A percentile compares a stretch with the other conserved stretches of the same genome.
Evolutionary conservation across 2,329 filamentous ascomycete species (phyloP).

Genomic region (Colletotrichum sp.): DNA sequence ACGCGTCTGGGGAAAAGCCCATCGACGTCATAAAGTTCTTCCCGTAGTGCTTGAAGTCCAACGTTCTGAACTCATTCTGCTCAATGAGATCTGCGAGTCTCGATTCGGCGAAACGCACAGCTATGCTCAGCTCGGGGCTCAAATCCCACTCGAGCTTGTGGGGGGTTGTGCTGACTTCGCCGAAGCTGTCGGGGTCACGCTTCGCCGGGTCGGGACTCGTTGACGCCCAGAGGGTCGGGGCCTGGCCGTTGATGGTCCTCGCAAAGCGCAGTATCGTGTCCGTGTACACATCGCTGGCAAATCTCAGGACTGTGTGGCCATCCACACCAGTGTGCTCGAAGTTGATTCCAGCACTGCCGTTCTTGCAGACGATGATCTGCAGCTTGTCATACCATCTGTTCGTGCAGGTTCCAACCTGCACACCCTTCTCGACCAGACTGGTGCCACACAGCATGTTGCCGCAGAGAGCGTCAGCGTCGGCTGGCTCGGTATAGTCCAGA

Average conservation of each 20-base stretch:
- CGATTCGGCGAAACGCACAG: slow-evolving; percentile 93
- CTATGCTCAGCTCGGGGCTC: slow-evolving; percentile 87
- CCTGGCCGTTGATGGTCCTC: slow-evolving; percentile 91
- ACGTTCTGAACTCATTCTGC: slow-evolving; percentile 93
- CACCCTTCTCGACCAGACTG: slow-evolving; percentile 86
- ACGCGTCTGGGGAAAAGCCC: slow-evolving; percentile 96
- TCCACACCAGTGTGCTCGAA: slow-evolving; percentile 99
- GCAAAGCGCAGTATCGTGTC: slow-evolving; percentile 97
- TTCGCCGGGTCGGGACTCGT: slow-evolving; percentile 91
- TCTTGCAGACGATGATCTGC: slow-evolving; percentile 99
- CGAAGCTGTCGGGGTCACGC: slow-evolving; percentile 88
- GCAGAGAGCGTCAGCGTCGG: slow-evolving; percentile 82
- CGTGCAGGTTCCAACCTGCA: slow-evolving; percentile 96
- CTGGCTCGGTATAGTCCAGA: slow-evolving; percentile 88
- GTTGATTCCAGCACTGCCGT: slow-evolving; percentile 97
- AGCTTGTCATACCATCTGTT: slow-evolving; percentile 99
- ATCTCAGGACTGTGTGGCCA: slow-evolving; percentile 93
- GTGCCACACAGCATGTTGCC: slow-evolving; percentile 99
- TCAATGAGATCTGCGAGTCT: slow-evolving; percentile 91
- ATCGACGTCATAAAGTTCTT: slow-evolving; percentile 98
- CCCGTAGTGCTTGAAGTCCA: slow-evolving; percentile 88
- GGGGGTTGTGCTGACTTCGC: slow-evolving; percentile 90
- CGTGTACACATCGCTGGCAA: slow-evolving; percentile 95
- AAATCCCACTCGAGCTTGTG: slow-evolving; percentile 99
- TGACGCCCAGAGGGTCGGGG: slow-evolving; percentile 90